phyloP scores from a whole-genome alignment of 495 filamentous ascomycete species.

The Tuber borchii region DNA sequence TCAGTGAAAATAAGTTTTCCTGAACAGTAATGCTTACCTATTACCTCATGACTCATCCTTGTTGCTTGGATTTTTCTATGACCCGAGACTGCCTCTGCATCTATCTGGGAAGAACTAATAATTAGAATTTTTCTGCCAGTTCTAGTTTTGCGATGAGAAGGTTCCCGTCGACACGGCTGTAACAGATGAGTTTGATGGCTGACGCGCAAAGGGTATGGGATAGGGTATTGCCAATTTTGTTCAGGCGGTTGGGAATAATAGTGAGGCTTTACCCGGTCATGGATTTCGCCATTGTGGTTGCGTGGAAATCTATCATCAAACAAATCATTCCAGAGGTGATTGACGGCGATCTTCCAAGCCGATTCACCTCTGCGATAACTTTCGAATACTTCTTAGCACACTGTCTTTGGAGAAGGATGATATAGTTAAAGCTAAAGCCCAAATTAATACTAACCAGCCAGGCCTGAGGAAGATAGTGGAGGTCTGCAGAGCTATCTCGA shows the following conservation, averaged over 20 bases:
- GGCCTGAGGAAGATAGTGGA: slow-evolving; percentile 98
- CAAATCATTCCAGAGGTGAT: slow-evolving; percentile 93
- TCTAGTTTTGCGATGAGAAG: slow-evolving; percentile 87
- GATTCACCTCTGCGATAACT: slow-evolving; percentile 90
- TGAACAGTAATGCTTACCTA: slow-evolving; percentile 85
- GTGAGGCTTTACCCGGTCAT: slow-evolving; percentile 97
- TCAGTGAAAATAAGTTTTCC: slow-evolving; percentile 93
- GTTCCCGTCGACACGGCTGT: slow-evolving; percentile 77
- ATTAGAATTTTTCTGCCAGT: slow-evolving; percentile 94
- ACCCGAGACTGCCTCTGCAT: slow-evolving; percentile 94
- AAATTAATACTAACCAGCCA: slow-evolving; percentile 97
- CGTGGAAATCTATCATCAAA: slow-evolving; percentile 98
- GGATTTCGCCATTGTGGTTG: slow-evolving; percentile 98
- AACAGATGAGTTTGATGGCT: slow-evolving; percentile 80
- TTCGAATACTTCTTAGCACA: slow-evolving; percentile 95
- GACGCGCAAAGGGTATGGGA: slow-evolving; percentile 72
- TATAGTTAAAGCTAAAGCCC: slow-evolving; percentile 82
- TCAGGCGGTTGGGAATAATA: slow-evolving; percentile 94
- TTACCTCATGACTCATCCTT: slow-evolving; percentile 74
- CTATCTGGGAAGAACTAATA: slow-evolving; percentile 90
- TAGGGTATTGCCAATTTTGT: slow-evolving; percentile 96
- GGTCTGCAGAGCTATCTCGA: slow-evolving; percentile 88
- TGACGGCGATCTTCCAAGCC: slow-evolving; percentile 86
- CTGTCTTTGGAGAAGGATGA: slow-evolving; percentile 91
- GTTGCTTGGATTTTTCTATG: slow-evolving; percentile 79